Conservation (phyloP, 176 grass and related monocot species). For the Themeda triandra region DNA sequence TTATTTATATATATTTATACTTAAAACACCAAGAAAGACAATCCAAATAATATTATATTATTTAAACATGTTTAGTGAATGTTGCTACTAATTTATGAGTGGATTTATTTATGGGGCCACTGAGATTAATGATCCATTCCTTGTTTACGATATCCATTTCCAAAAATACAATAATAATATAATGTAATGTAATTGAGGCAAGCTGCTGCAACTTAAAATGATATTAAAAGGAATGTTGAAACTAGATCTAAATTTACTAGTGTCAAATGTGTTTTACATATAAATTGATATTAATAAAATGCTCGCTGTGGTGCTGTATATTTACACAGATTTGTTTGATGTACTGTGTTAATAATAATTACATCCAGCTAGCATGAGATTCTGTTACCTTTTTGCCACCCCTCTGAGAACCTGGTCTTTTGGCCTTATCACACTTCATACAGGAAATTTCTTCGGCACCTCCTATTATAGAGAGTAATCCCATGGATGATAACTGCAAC, state of each 20-base stretch:
- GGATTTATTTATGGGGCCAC: not conserved
- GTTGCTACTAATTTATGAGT: not conserved
- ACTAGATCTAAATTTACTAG: not conserved
- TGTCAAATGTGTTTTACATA: not conserved
- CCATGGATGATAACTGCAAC: not conserved
- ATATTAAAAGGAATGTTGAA: not conserved
- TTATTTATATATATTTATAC: not conserved
- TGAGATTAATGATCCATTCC: not conserved
- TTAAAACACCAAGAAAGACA: not conserved
- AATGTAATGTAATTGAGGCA: not conserved
- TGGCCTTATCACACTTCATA: not conserved
- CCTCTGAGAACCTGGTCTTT: not conserved
- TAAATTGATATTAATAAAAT: not conserved
- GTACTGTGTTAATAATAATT: not conserved
- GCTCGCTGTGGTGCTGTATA: not conserved
- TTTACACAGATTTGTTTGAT: not conserved
- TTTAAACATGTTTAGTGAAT: not conserved
- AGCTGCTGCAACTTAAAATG: not conserved
- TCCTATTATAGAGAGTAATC: conserved; percentile 34
- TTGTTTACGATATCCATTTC: not conserved
- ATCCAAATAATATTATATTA: not conserved
- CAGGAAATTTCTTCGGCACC: conserved; percentile 50
- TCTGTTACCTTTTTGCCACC: not conserved
- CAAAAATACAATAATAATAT: not conserved
- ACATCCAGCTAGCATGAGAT: not conserved